Evolutionary conservation across 2,329 filamentous ascomycete species (phyloP).

Genomic region (Colletotrichum lini): DNA sequence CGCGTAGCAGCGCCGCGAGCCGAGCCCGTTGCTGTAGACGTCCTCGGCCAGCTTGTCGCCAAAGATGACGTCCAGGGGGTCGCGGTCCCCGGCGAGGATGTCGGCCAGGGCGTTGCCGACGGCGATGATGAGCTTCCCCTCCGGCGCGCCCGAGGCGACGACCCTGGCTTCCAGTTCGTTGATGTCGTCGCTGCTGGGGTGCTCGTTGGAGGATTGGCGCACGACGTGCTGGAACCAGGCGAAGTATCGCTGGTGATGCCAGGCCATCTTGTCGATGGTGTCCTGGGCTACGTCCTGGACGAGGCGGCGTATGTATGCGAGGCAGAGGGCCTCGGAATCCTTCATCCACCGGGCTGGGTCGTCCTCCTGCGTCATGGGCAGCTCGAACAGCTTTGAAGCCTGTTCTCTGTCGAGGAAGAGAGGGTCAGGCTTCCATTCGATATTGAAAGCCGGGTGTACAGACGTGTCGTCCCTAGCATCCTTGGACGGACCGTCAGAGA

Average conservation of each 20-base stretch:
- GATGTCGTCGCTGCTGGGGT: conserved; percentile 2
- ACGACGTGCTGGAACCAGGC: conserved; percentile 41
- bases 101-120: conserved; percentile 44
- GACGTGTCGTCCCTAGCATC: background rate
- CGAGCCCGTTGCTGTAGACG: conserved; percentile 46
- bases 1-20: conserved; percentile 41
- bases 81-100: conserved; percentile 47
- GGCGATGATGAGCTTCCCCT: conserved; percentile 45
- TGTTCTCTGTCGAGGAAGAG: conserved; percentile 41
- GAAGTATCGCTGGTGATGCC: conserved; percentile 41
- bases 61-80: conserved; percentile 50
- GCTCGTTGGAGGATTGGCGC: background rate
- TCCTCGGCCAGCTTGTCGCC: conserved; percentile 45
- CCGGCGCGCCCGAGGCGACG: conserved; percentile 29
- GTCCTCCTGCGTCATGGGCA: conserved; percentile 34
- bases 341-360: conserved; percentile 43
- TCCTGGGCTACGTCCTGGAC: background rate
- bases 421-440: conserved; percentile 45
- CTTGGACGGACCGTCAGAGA: conserved; percentile 26
- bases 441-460: conserved; percentile 40
- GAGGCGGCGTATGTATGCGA: conserved; percentile 34
- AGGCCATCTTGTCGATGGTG: conserved; percentile 16
- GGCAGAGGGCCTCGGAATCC: conserved; percentile 41
- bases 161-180: conserved; percentile 39
- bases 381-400: conserved; percentile 37